These are phyloP conservation scores for Solanum peruvianum DNA, from an alignment of 257 asterid genomes.

Conservation along the genomic window DNA sequence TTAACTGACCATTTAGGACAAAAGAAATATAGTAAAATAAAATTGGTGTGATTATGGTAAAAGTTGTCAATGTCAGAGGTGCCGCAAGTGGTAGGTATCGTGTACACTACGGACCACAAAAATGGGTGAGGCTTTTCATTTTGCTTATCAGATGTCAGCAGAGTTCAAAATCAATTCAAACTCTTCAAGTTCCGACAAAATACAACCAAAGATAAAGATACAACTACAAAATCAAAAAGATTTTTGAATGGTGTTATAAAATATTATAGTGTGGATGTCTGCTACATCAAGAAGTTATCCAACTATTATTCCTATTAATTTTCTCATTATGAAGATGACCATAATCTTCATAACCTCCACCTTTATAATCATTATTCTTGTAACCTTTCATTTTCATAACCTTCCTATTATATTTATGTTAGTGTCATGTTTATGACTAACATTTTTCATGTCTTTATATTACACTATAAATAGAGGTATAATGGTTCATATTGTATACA, in stretches of 20 bases:
- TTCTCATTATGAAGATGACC: too few species aligned
- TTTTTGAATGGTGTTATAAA: not conserved
- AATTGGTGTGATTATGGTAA: not conserved
- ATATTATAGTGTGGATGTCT: too few species aligned
- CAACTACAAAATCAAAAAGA: not conserved
- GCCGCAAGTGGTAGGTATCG: not conserved
- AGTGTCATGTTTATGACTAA: too few species aligned
- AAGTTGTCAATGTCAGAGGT: not conserved
- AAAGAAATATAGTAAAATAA: not conserved
- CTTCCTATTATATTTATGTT: too few species aligned
- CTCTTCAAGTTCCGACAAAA: not conserved
- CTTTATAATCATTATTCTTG: too few species aligned
- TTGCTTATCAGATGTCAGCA: not conserved
- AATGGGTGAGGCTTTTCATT: not conserved
- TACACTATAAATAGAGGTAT: too few species aligned
- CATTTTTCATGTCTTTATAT: too few species aligned
- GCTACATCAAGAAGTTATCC: fast-evolving
- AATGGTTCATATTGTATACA: too few species aligned
- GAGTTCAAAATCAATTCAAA: not conserved
- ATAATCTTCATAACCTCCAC: too few species aligned
- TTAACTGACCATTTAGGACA: not conserved
- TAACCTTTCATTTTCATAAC: too few species aligned
- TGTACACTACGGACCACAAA: not conserved
- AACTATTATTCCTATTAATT: fast-evolving
- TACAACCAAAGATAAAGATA: not conserved